Conservation (phyloP, 495 filamentous ascomycete genomes). For the Daldinia decipiens region DNA sequence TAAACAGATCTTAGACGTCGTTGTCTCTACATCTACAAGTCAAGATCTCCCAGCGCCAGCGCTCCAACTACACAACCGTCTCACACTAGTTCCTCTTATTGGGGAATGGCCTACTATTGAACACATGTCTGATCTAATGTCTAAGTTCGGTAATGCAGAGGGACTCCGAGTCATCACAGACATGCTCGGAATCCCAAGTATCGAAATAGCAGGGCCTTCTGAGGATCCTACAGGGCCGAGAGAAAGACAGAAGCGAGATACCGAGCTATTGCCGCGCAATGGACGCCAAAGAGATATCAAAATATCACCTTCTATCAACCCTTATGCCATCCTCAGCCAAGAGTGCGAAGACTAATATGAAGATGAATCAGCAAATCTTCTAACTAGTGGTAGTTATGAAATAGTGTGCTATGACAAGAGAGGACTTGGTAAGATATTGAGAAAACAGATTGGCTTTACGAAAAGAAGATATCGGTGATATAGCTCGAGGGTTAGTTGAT, state of each 20-base stretch:
- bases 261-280: slow-evolving; percentile 7
- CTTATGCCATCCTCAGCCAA: slow-evolving; percentile 38
- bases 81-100: slow-evolving; percentile 37
- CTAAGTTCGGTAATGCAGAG: slow-evolving; percentile 17
- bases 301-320: slow-evolving; percentile 33
- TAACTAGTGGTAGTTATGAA: background rate
- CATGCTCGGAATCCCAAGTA: slow-evolving; percentile 34
- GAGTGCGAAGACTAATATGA: slow-evolving; percentile 25
- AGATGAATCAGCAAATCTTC: background rate
- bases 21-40: slow-evolving; percentile 31
- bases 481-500: background rate
- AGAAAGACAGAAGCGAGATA: slow-evolving; percentile 22
- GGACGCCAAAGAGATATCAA: slow-evolving; percentile 14
- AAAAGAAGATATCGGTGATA: slow-evolving; percentile 1
- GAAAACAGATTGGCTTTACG: background rate
- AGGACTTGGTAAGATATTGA: background rate
- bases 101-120: slow-evolving; percentile 46
- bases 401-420: background rate
- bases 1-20: slow-evolving; percentile 61
- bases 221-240: background rate
- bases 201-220: slow-evolving; percentile 3
- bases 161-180: slow-evolving; percentile 25
- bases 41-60: slow-evolving; percentile 23
- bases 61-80: slow-evolving; percentile 28
- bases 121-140: slow-evolving; percentile 22